Evolutionary conservation across 495 filamentous ascomycete genomes (phyloP).

Genomic region (Penicillium alfredii): DNA sequence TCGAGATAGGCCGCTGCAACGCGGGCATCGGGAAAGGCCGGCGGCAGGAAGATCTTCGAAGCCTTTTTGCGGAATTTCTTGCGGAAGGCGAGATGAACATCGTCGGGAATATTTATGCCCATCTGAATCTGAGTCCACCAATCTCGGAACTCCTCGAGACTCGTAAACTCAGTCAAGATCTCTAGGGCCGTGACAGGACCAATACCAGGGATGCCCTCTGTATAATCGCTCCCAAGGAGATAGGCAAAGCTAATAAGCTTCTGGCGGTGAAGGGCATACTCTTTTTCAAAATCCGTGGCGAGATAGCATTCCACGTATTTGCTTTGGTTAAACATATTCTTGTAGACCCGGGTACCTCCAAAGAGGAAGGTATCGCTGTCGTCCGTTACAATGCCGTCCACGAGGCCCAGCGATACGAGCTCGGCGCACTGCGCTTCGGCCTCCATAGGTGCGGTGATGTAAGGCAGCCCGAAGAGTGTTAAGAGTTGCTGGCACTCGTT

Average conservation of each 20-base stretch:
- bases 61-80: constrained; percentile 78
- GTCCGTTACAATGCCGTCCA: constrained; percentile 98
- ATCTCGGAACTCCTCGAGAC: constrained; percentile 63
- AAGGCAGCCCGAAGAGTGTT: constrained; percentile 84
- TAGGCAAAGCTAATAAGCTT: constrained; percentile 86
- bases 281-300: constrained; percentile 76
- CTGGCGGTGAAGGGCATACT: constrained; percentile 73
- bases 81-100: constrained; percentile 55
- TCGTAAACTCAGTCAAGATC: constrained; percentile 81
- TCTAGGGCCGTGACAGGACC: constrained; percentile 92
- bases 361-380: constrained; percentile 97
- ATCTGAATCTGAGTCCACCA: constrained; percentile 83
- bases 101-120: constrained; percentile 31
- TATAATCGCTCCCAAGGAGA: constrained; percentile 88
- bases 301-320: constrained; percentile 98
- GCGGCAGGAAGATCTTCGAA: constrained; percentile 78
- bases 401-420: constrained; percentile 74
- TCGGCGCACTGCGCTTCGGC: constrained; percentile 97
- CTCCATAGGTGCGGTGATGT: constrained; percentile 97
- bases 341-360: constrained; percentile 91
- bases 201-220: constrained; percentile 81
- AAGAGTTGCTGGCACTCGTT: constrained; percentile 90
- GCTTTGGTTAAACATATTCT: constrained; percentile 98
- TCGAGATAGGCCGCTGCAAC: constrained; percentile 77
- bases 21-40: constrained; percentile 65